Base-by-base conservation (phyloP, 768 basidiomycete genomes). In the Lactarius deliciosus region DNA sequence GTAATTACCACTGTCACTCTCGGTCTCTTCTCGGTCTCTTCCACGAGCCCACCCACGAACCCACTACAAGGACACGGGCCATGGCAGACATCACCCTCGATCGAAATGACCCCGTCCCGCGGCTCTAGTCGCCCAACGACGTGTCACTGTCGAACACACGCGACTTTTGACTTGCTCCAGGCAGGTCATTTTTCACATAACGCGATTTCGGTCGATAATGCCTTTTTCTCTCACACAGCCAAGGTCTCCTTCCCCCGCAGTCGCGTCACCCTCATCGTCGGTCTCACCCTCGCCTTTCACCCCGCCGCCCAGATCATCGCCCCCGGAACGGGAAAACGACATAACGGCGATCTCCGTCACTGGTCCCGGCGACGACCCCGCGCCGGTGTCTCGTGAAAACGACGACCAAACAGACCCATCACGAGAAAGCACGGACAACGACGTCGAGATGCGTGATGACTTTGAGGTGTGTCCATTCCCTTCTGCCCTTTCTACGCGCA, bases 281-380 rank as follows among this genome's bases (percentile, higher is more conserved):
- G 38, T 68, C 15, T 59, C 61, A 28, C 57, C 66, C 30, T 67
- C 61, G 3, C 66, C 61, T 11, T 55, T 67, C 30, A 61, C 61
- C 3, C 61, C 57, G 22, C 61, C 40, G 1, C 22, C 47, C 6
- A 15, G 20, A 18, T 28, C 45, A 0, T 20, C 60, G 6, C 11
- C 30, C 0, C 36, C 11, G 11, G 36, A 36, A 36, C 10, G 36
- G 36, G 1, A 36, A 36, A 11, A 0, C 8, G 0, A 36, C 3
- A 36, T 11, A 11, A 36, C 36, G 36, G 9, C 11, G 36, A 34
- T 34, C 54, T 18, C 32, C n/a, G 2, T 7, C 6, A 13, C 7
- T 2, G 36, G 41, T 43, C 16, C 5, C 2, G 18, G 41, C 18
- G 18, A 64, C 0, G 18, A 5, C 4, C 16, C 25, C 45, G 11